These are phyloP conservation scores for Acephala macrosclerotiorum DNA, from an alignment of 2,329 filamentous ascomycete genomes.

Conservation along the genomic window DNA sequence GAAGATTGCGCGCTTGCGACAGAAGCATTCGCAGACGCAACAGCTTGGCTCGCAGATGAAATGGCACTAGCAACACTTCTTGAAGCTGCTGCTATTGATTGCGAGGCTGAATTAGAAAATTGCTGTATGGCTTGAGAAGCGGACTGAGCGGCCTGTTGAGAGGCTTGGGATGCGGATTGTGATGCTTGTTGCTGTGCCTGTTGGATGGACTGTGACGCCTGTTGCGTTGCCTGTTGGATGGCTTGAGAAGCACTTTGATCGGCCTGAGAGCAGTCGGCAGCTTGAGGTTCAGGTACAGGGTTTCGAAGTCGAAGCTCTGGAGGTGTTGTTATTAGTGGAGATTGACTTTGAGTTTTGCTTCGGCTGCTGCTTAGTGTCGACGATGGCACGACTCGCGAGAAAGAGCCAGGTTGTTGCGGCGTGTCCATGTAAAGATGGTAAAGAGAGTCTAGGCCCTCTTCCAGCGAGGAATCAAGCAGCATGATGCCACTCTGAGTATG, in stretches of 20 bases:
- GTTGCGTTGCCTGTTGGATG: conserved; percentile 34
- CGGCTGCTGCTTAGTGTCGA: conserved; percentile 16
- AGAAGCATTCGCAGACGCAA: conserved; percentile 33
- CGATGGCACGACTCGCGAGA: conserved; percentile 15
- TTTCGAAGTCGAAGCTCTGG: conserved; percentile 37
- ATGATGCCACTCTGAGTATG: conserved; percentile 22
- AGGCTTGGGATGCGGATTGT: conserved; percentile 36
- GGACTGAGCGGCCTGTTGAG: conserved; percentile 34
- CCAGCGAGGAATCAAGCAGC: conserved; percentile 35
- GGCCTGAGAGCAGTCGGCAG: conserved; percentile 30
- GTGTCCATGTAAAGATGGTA: conserved; percentile 30
- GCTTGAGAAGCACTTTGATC: conserved; percentile 37
- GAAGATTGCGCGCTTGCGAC: conserved; percentile 36
- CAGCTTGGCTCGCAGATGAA: conserved; percentile 37
- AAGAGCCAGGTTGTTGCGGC: conserved; percentile 24
- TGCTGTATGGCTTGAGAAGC: conserved; percentile 36
- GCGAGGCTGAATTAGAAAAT: conserved; percentile 31
- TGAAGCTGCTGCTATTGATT: conserved; percentile 38
- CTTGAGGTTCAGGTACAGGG: conserved; percentile 33
- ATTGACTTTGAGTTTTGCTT: conserved; percentile 29
- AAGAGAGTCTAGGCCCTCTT: conserved; percentile 31
- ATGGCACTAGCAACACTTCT: conserved; percentile 35
- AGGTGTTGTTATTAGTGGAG: conserved; percentile 35
- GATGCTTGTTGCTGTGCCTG: conserved; percentile 32
- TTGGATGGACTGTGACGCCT: conserved; percentile 33